A percentile compares a stretch with the other conserved stretches of the same genome.
These are phyloP conservation scores for Stereocaulon alpinum DNA, from an alignment of 495 filamentous ascomycete species.

Conservation along the genomic window DNA sequence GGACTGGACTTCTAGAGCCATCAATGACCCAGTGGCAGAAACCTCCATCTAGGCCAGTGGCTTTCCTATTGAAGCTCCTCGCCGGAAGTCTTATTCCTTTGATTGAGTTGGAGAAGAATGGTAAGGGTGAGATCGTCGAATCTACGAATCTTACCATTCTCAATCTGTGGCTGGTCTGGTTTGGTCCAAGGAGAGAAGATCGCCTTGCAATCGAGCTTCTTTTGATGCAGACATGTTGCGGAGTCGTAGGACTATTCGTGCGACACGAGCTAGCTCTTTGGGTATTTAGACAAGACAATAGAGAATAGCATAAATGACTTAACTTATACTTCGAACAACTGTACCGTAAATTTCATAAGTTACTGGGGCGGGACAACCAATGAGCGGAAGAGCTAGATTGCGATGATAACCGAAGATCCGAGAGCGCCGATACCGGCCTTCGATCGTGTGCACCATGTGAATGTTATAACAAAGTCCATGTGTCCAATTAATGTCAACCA, in stretches of 20 bases:
- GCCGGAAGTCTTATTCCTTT: slow-evolving; percentile 54
- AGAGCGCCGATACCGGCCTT: slow-evolving; percentile 3
- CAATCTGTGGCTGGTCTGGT: slow-evolving; percentile 94
- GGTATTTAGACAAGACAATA: slow-evolving; percentile 81
- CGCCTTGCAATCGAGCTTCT: slow-evolving; percentile 66
- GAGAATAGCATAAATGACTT: slow-evolving; percentile 24
- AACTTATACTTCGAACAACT: neutral
- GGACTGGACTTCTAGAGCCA: slow-evolving; percentile 73
- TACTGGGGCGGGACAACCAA: neutral
- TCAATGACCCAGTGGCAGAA: slow-evolving; percentile 68
- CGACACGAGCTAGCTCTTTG: slow-evolving; percentile 74
- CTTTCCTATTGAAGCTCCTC: slow-evolving; percentile 49
- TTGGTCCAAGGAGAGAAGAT: slow-evolving; percentile 85
- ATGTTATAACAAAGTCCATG: neutral
- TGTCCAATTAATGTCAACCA: neutral
- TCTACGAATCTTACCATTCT: slow-evolving; percentile 86
- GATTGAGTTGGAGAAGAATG: slow-evolving; percentile 52
- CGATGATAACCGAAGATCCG: neutral
- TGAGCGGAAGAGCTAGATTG: neutral
- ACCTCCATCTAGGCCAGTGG: slow-evolving; percentile 57
- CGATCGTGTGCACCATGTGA: neutral
- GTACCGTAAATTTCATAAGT: too few relatives aligned
- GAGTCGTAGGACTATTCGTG: slow-evolving; percentile 72
- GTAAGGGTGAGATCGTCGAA: slow-evolving; percentile 60
- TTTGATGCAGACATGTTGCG: slow-evolving; percentile 58